phyloP scores from a whole-genome alignment of 108 stramenopile genomes.

The Bacterosira constricta region DNA sequence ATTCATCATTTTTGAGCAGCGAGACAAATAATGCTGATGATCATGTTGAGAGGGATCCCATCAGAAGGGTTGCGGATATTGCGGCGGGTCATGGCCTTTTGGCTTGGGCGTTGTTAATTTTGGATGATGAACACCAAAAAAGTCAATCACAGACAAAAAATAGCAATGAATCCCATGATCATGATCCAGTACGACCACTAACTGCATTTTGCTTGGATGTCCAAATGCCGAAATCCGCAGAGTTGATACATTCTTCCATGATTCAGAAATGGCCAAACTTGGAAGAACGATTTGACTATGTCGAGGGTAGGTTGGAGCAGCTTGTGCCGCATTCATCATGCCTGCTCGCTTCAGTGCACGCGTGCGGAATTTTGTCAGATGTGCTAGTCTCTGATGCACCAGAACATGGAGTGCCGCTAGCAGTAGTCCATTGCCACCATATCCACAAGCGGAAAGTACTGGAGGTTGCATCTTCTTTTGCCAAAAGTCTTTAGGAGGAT shows the following conservation, averaged over 20 bases:
- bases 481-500: constrained; percentile 32
- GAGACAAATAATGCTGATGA: neutral
- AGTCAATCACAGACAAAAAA: neutral
- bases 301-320: constrained; percentile 58
- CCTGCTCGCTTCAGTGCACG: constrained; percentile 61
- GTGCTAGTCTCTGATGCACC: constrained; percentile 54
- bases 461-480: constrained; percentile 36
- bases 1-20: constrained; percentile 41
- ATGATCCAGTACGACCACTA: constrained; percentile 4
- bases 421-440: constrained; percentile 70
- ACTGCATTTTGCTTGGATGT: constrained; percentile 61
- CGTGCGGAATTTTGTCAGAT: constrained; percentile 63
- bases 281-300: constrained; percentile 53
- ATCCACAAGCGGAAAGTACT: constrained; percentile 32
- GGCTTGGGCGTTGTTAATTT: constrained; percentile 63
- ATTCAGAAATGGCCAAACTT: constrained; percentile 47
- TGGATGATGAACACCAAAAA: constrained; percentile 31
- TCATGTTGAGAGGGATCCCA: neutral
- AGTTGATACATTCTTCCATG: constrained; percentile 50
- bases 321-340: constrained; percentile 51
- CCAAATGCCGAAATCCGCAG: constrained; percentile 63
- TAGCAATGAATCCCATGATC: neutral
- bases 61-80: constrained; percentile 54
- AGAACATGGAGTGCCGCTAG: constrained; percentile 47
- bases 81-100: constrained; percentile 69